Percentiles rank a stretch among this genome's conserved stretches.
These are phyloP conservation scores for Balansia obtecta DNA, from an alignment of 2,329 filamentous ascomycete species.

Conservation along the genomic window DNA sequence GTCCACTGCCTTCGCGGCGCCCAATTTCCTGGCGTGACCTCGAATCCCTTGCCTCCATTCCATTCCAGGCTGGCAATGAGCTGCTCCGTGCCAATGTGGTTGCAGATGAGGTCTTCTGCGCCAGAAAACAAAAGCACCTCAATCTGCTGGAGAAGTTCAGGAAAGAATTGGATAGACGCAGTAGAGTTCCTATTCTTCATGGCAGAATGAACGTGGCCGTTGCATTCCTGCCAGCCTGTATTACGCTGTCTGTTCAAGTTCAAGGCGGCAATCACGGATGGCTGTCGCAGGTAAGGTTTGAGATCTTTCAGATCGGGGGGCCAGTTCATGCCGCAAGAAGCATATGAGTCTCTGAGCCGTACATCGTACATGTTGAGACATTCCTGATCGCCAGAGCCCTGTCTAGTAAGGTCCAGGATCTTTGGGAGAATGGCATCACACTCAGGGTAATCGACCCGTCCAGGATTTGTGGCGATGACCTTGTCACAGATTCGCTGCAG, in stretches of 20 bases:
- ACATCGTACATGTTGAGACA: slow-evolving; percentile 98
- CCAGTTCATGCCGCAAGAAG: slow-evolving; percentile 96
- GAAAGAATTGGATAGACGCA: slow-evolving; percentile 63
- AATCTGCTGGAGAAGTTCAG: slow-evolving; percentile 63
- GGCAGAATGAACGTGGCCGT: slow-evolving; percentile 58
- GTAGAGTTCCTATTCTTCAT: slow-evolving; percentile 61
- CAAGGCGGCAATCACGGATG: slow-evolving; percentile 68
- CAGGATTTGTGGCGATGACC: slow-evolving; percentile 33
- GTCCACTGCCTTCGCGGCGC: slow-evolving; percentile 90
- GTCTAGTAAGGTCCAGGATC: slow-evolving; percentile 55
- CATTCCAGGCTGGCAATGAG: slow-evolving; percentile 84
- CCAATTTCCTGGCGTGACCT: slow-evolving; percentile 74
- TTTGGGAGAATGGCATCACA: slow-evolving; percentile 71
- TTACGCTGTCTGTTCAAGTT: slow-evolving; percentile 73
- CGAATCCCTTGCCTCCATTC: slow-evolving; percentile 87
- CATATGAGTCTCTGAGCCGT: slow-evolving; percentile 65
- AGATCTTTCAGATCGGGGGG: slow-evolving; percentile 71
- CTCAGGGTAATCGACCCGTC: slow-evolving; percentile 48
- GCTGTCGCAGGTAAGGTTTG: slow-evolving; percentile 70
- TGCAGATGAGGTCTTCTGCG: slow-evolving; percentile 90
- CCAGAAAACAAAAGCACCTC: slow-evolving; percentile 84
- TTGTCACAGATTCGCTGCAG: slow-evolving; percentile 59
- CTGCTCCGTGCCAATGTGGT: slow-evolving; percentile 86
- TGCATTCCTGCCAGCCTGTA: slow-evolving; percentile 87
- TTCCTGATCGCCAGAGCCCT: slow-evolving; percentile 36